Base-by-base conservation (phyloP, 2,329 filamentous ascomycete genomes). In the Hirsutella thompsonii region DNA sequence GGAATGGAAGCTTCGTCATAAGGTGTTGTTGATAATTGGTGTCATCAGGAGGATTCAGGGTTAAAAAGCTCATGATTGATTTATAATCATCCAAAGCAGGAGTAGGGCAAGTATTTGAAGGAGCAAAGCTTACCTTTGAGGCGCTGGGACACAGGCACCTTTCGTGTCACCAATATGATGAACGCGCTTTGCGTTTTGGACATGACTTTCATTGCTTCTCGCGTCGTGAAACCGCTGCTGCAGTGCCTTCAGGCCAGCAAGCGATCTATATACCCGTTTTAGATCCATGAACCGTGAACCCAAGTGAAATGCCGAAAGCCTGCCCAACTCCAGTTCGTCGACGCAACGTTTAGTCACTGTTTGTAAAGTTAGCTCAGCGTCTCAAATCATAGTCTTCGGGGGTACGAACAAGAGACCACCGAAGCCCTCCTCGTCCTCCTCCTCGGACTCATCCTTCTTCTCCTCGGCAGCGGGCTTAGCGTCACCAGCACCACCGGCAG, bases 401-500 rank as follows among this genome's bases (percentile, higher is more conserved):
- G 34, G 36, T 36, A 68, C 70, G 43, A 67, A 74, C 70, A 92
- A 90, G 61, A 90, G 79, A 76, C 81, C 81, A 64, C 81, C 84
- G 72, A 90, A 88, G 63, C 81, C 69, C 47, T 77, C 73, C 45
- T 79, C 75, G 45, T 72, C 81, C 60, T 83, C 79, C 58, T 81
- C 79, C 55, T 79, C 81, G 49, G 78, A 76, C 54, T 81, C 76
- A 51, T 77, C 72, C 56, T 81, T 76, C 57, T 78, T 72, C 61
- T 79, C 71, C 59, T 79, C 70, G 58, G 77, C 72, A 54, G 74
- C 70, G 48, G 68, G 68, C 47, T 68, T 72, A 42, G 63, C 66
- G 2, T 21, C 43, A 47, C 66, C 68, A 46, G 67, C 61, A 40
- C n/a, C n/a, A n/a, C 68, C 67, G 44, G 69, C 71, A 42, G 76